phyloP scores from a whole-genome alignment of 257 asterid species.

The Salvia miltiorrhiza region DNA sequence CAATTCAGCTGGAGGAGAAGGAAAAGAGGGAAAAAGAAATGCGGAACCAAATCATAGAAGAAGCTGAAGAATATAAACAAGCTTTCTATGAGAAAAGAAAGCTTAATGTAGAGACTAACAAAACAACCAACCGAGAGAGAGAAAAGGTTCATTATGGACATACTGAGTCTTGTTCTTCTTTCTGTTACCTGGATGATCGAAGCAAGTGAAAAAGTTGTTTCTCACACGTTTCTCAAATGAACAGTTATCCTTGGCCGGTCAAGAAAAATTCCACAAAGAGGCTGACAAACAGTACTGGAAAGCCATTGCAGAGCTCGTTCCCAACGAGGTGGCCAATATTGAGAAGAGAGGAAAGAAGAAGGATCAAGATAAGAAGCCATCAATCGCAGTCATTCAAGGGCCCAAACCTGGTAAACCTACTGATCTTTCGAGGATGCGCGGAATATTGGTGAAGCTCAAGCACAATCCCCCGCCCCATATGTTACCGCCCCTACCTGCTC shows the following conservation, averaged over 20 bases:
- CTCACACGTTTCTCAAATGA: constrained; percentile 8
- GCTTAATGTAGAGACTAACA: constrained; percentile 64
- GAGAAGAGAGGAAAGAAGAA: constrained; percentile 89
- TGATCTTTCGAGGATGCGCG: constrained; percentile 96
- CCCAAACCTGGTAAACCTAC: constrained; percentile 99
- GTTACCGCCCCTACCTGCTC: constrained; percentile 88
- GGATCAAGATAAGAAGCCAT: constrained; percentile 92
- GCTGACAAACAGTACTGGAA: constrained; percentile 97
- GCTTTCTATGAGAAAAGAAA: constrained; percentile 82
- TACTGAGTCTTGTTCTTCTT: background rate
- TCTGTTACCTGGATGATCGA: background rate
- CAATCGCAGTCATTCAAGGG: constrained; percentile 79
- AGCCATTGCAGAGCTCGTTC: constrained; percentile 89
- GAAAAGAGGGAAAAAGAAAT: constrained; percentile 81
- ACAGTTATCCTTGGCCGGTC: constrained; percentile 53
- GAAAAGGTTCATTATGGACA: constrained; percentile 54
- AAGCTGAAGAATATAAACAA: constrained; percentile 73
- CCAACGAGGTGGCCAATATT: constrained; percentile 78
- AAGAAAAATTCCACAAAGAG: constrained; percentile 93
- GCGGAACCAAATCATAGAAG: constrained; percentile 78
- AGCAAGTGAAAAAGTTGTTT: constrained; percentile 4
- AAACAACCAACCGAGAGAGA: constrained; percentile 68
- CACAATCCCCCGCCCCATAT: constrained; percentile 93
- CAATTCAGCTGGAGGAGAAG: constrained; percentile 93
- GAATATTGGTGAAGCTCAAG: constrained; percentile 84